Percentiles rank a stretch among this genome's conserved stretches.
phyloP scores from a whole-genome alignment of 768 basidiomycete genomes.

The Pluteus cervinus region DNA sequence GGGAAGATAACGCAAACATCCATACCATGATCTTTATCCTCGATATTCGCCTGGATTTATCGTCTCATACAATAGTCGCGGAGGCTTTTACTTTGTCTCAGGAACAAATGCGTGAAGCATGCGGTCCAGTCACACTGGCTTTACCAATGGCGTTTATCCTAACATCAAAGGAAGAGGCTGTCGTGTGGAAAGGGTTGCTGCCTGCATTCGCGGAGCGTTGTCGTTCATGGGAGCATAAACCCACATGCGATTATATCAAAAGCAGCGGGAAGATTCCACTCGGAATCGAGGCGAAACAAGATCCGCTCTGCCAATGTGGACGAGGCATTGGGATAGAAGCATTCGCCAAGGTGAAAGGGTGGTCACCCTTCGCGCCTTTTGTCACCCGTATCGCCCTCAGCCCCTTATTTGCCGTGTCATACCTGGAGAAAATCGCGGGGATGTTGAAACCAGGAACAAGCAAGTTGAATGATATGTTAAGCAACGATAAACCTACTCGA shows the following conservation, averaged over 20 bases:
- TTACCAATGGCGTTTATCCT: conserved; percentile 9
- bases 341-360: conserved; percentile 25
- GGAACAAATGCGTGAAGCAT: conserved; percentile 5
- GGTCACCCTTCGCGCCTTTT: conserved; percentile 34
- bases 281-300: conserved; percentile 24
- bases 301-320: conserved; percentile 50
- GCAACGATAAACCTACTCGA: conserved; percentile 2
- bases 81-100: conserved; percentile 43
- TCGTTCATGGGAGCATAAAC: conserved; percentile 42
- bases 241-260: conserved; percentile 41
- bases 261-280: conserved; percentile 31
- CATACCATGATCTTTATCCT: conserved; percentile 43
- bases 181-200: conserved; percentile 45
- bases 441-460: conserved; percentile 5
- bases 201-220: conserved; percentile 49
- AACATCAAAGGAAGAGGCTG: conserved; percentile 26
- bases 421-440: conserved; percentile 33
- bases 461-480: too few species aligned
- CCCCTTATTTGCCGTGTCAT: conserved; percentile 48
- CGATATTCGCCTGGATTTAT: conserved; percentile 38
- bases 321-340: conserved; percentile 37
- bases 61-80: conserved; percentile 43
- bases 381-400: conserved; percentile 45
- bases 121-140: neutral
- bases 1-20: conserved; percentile 11